Evolutionary conservation across 176 grass and related monocot species (phyloP), one percentile per base, ranked within the genome.

Genomic region (Musa troglodytarum): DNA sequence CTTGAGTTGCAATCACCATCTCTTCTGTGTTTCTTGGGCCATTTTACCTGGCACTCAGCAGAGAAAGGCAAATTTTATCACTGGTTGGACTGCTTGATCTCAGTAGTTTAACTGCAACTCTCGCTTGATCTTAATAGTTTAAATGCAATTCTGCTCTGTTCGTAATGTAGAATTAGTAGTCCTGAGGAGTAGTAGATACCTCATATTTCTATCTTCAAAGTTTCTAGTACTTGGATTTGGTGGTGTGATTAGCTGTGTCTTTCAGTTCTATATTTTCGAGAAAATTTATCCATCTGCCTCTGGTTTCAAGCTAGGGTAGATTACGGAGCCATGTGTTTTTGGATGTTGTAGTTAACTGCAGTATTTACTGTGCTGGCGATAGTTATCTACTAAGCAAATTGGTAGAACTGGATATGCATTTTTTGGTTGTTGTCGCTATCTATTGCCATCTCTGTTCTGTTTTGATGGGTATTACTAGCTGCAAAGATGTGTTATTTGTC

Each of bases 81-180:
- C 69, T 13, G 69, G 78, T 80, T 73, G 78, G 78, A 80, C 69
- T 72, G 54, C 78, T 80, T 80, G 69, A 79, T 73, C 78, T 63
- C 57, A 65, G 78, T 80, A 80, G 57, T 52, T 52, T 80, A 73
- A 16, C 58, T 73, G 34, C 58, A 72, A 65, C 69, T 79, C 14
- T 73, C 78, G 6, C 4, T 43, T 43, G 34, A 43, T 43, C 34
- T 43, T 43, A 43, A 4, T 4, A 43, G 34, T 43, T 43, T 6
- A 6, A 43, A 43, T 43, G 34, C 34, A 6, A 43, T 43, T 43
- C 34, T 43, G 34, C 53, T 53, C 28, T 56, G 10, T 80, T 69
- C 9, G 53, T 73, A 79, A 57, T 64, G 73, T 80, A 79, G 28
- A 80, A 73, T 80, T 26, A 80, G 69, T 66, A 70, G 65, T 80